phyloP scores from a whole-genome alignment of 208 protist genomes.

The Spongospora subterranea region DNA sequence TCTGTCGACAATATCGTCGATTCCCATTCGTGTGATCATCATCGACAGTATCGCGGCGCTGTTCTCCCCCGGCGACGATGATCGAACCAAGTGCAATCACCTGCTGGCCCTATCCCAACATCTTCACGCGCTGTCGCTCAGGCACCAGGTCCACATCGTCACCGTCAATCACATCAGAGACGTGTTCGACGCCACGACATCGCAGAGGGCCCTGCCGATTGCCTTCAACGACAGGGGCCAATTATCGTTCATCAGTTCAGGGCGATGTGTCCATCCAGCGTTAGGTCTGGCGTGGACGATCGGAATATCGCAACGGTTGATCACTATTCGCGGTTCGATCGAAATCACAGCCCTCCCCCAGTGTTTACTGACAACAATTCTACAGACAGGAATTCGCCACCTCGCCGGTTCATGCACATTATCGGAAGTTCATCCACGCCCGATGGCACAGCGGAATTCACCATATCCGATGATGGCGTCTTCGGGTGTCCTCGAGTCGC shows the following conservation, averaged over 20 bases:
- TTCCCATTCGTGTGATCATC: not conserved
- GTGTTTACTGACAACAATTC: not conserved
- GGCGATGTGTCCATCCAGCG: not conserved
- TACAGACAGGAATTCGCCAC: not conserved
- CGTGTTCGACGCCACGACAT: not conserved
- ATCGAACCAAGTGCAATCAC: not conserved
- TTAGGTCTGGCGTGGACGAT: not conserved
- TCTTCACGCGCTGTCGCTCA: not conserved
- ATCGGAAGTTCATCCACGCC: not conserved
- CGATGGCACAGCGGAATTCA: not conserved
- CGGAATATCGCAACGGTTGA: not conserved
- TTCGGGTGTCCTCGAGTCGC: not conserved
- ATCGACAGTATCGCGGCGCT: not conserved
- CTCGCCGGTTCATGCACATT: not conserved
- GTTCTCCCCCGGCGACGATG: not conserved
- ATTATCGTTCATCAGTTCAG: not conserved
- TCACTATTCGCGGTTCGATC: not conserved
- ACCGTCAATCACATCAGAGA: not conserved
- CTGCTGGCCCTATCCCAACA: not conserved
- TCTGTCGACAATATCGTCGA: not conserved
- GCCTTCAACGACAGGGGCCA: no score
- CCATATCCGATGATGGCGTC: not conserved
- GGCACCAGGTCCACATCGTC: not conserved
- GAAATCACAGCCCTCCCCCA: not conserved
- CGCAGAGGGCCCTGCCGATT: no score